A percentile compares a stretch with the other conserved stretches of the same genome.
Evolutionary conservation across 805 yeast species (phyloP).

Genomic region (Torulaspora microellipsoides): DNA sequence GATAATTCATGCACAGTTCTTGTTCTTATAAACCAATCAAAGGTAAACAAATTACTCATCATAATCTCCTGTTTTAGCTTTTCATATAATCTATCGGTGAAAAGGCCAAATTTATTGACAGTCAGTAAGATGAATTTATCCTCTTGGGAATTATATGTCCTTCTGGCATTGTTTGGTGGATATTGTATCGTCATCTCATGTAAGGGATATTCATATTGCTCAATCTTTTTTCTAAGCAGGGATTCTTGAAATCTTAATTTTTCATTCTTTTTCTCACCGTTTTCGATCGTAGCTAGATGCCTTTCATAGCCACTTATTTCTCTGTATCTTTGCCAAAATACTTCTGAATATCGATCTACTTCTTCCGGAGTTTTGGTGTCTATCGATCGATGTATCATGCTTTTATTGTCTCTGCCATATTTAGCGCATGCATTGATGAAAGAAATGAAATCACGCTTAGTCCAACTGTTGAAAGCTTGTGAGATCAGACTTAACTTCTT

Average conservation of each 20-base stretch:
- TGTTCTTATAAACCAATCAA: conserved; percentile 70
- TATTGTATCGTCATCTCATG: conserved; percentile 61
- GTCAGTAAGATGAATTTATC: conserved; percentile 62
- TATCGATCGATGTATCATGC: conserved; percentile 49
- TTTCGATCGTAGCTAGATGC: conserved; percentile 64
- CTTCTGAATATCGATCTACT: conserved; percentile 51
- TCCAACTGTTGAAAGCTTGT: conserved; percentile 63
- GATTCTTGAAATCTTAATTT: conserved; percentile 52
- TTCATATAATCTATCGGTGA: conserved; percentile 55
- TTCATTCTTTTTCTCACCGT: conserved; percentile 64
- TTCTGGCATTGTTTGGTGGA: conserved; percentile 79
- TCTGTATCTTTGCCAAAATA: conserved; percentile 58
- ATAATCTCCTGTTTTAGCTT: conserved; percentile 60
- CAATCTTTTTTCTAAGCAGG: conserved; percentile 50
- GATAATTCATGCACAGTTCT: conserved; percentile 69
- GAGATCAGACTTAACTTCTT: conserved; percentile 49
- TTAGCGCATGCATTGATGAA: conserved; percentile 67
- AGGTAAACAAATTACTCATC: conserved; percentile 55
- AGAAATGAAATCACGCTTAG: conserved; percentile 68
- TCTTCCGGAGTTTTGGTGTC: conserved; percentile 57
- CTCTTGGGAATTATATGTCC: conserved; percentile 64
- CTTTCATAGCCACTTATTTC: conserved; percentile 69
- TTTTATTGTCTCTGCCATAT: conserved; percentile 52
- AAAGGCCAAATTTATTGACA: conserved; percentile 62
- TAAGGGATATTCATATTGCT: conserved; percentile 52